These are phyloP conservation scores for Ophiocordyceps camponoti-floridani DNA, from an alignment of 2,329 filamentous ascomycete species.

Conservation along the genomic window DNA sequence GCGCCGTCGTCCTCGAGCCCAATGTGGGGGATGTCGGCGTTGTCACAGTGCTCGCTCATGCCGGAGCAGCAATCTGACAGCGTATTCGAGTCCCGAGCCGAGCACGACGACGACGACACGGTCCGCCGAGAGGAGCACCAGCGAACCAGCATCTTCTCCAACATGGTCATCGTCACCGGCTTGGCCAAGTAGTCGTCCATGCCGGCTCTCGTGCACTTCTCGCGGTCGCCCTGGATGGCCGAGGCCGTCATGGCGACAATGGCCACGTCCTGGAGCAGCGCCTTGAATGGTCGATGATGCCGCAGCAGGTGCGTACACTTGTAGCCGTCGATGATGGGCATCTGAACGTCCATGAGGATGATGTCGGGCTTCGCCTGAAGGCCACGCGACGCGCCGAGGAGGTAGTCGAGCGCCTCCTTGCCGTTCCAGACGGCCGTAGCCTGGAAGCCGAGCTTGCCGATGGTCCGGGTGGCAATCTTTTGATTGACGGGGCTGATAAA, in stretches of 20 bases:
- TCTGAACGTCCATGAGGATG: slow-evolving; percentile 90
- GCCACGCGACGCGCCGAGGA: slow-evolving; percentile 52
- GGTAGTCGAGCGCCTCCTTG: slow-evolving; percentile 67
- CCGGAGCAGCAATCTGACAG: slow-evolving; percentile 26
- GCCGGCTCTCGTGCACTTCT: slow-evolving; percentile 86
- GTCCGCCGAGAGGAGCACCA: not conserved
- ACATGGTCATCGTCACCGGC: slow-evolving; percentile 37
- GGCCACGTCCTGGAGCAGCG: slow-evolving; percentile 63
- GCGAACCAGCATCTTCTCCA: not conserved
- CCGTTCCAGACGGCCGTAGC: slow-evolving; percentile 79
- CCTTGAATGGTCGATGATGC: slow-evolving; percentile 44
- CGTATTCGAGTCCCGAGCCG: slow-evolving; percentile 3
- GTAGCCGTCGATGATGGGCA: slow-evolving; percentile 86
- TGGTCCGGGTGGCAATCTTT: slow-evolving; percentile 81
- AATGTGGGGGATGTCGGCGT: slow-evolving; percentile 20
- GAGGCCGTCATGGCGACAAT: slow-evolving; percentile 96
- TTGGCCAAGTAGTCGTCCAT: slow-evolving; percentile 94
- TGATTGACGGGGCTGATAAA: slow-evolving; percentile 93
- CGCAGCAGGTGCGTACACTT: slow-evolving; percentile 75
- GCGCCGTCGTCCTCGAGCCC: slow-evolving; percentile 12
- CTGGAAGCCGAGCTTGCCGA: slow-evolving; percentile 67
- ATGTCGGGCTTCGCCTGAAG: slow-evolving; percentile 63
- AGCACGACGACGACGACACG: not conserved
- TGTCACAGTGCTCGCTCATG: slow-evolving; percentile 22
- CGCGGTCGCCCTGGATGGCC: slow-evolving; percentile 82